Conservation (phyloP, 2,329 filamentous ascomycete genomes). For the Pleoardoris graminearum region DNA sequence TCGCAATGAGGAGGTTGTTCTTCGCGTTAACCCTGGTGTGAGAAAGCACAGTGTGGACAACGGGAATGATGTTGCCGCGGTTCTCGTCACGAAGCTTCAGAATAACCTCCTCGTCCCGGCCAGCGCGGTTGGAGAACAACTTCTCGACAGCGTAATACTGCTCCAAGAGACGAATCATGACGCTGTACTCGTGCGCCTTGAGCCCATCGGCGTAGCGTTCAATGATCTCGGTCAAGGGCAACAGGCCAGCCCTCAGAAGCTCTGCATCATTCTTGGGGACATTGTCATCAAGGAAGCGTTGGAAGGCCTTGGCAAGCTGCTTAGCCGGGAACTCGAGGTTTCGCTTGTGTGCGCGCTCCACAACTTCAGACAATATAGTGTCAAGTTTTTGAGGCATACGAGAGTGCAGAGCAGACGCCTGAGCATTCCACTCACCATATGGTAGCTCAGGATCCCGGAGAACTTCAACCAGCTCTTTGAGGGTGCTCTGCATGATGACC, state of each 20-base stretch:
- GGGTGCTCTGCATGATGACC: conserved; percentile 84
- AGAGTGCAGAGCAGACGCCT: conserved; percentile 94
- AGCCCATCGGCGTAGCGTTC: conserved; percentile 81
- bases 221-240: conserved; percentile 77
- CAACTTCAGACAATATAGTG: conserved; percentile 75
- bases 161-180: conserved; percentile 78
- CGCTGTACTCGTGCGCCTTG: conserved; percentile 84
- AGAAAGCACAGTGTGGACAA: conserved; percentile 87
- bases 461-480: conserved; percentile 88
- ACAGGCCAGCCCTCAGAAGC: conserved; percentile 71
- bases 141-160: conserved; percentile 82
- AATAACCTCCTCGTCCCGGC: conserved; percentile 90
- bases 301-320: conserved; percentile 78
- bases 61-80: conserved; percentile 84
- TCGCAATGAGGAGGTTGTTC: conserved; percentile 89
- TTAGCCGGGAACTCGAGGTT: conserved; percentile 90
- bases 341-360: conserved; percentile 79
- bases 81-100: conserved; percentile 93
- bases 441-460: conserved; percentile 87
- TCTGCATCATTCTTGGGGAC: conserved; percentile 73
- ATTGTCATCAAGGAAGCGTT: conserved; percentile 87
- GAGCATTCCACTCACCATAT: conserved; percentile 94
- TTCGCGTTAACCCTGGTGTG: conserved; percentile 92
- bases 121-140: conserved; percentile 81
- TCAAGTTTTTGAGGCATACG: conserved; percentile 97